Evolutionary conservation across 176 grass and related monocot genomes (phyloP), one percentile per base, ranked within the genome.

Genomic region (Juncus effusus): DNA sequence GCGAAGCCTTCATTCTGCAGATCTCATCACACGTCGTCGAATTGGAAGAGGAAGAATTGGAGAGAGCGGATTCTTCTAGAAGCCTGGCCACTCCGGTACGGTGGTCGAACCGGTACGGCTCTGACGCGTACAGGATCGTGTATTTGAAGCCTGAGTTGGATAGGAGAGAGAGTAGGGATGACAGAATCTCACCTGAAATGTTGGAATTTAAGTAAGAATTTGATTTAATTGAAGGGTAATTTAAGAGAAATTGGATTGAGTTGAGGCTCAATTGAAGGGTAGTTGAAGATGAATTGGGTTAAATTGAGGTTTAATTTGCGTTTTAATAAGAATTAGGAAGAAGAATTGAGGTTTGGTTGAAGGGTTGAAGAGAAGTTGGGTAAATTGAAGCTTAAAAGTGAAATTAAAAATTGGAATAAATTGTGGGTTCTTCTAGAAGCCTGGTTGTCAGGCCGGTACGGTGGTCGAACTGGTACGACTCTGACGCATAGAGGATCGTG

Each of bases 401-500:
- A 28, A 28, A 28, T 28, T 28, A 78, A 41, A 55, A 47, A 47
- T 47, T 78, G 36, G 2, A 63, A 36, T 64, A 72, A 51, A 28
- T 28, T 28, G 74, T 80, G 67, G 82, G 72, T 80, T 97, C 85
- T 45, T 68, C 78, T 61, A 93, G 94, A 86, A 76, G 78, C 72
- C 94, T 93, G 69, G 77, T 28, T 28, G 19, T 45, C 52, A 89
- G 47, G 86, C 36, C 9, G 76, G 75, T 67, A 75, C 36, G 19
- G 19, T 74, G 82, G 36, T 83, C 60, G 37, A 69, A 65, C 75
- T 16, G 64, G 68, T 61, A 60, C n/a, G 94, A 88, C 53, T 88
- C 67, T 35, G 88, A 93, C 47, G 70, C 78, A 86, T 93, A 97
- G 71, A 97, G 94, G 61, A 93, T 42, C 7, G 88, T 86, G 74